Evolutionary conservation across 495 filamentous ascomycete genomes (phyloP), one percentile per base, ranked within the genome.

Genomic region (Annulohypoxylon maeteangense): DNA sequence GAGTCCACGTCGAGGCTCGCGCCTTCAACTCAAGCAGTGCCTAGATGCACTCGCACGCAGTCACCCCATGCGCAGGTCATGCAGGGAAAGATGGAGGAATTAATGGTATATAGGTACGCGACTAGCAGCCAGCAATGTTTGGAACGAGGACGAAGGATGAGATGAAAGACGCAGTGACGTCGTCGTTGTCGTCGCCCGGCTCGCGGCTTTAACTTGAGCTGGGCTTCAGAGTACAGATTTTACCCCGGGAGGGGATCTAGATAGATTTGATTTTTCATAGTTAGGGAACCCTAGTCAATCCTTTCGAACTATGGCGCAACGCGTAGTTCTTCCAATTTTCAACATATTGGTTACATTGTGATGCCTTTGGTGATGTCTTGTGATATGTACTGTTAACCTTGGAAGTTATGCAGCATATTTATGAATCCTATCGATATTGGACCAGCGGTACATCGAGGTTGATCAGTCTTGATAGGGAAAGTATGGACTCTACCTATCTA

Each of bases 131-230:
- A 20, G 25, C 38, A 34, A 7, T n/a, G n/a, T 22, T 22, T 14
- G 36, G 32, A 58, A 40, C 34, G 36, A 31, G 23, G 36, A 14
- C 36, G 36, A 40, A 14, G 45, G 29, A 29, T 18, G 18, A 20
- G 22, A 48, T 14, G 51, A 51, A 29, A 42, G n/a, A 23, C 20
- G 4, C 11, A 14, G 36, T 40, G 32, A n/a, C n/a, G n/a, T n/a
- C n/a, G n/a, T n/a, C n/a, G n/a, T n/a, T n/a, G n/a, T n/a, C n/a
- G 48, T 40, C 59, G 60, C 60, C 70, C 50, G 65, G 64, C 22
- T 60, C 31, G 64, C 47, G 54, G 42, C 65, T 31, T 56, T 56
- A 22, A 47, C 54, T 56, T 68, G 64, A 65, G 63, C 65, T 72
- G 60, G 65, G 38, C 42, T 72, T 68, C 60, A 44, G 70, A 59